Evolutionary conservation across 768 basidiomycete species (phyloP).

Genomic region (Podaxis sp.): DNA sequence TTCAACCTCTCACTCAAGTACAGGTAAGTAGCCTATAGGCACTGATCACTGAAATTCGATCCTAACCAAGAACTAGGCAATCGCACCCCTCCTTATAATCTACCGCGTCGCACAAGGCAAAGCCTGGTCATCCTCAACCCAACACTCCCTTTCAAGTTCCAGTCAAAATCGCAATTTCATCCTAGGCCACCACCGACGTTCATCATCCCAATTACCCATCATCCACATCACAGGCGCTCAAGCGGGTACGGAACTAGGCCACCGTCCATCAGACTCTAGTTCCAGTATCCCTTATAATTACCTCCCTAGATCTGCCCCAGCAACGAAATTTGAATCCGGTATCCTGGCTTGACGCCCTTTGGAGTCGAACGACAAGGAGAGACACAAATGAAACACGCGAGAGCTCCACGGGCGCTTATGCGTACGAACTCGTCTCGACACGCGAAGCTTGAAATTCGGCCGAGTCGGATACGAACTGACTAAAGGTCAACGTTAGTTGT

Average conservation of each 20-base stretch:
- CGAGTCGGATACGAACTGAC: neutral
- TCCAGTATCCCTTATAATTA: constrained; percentile 1
- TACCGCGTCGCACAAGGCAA: constrained; percentile 22
- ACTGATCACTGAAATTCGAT: neutral
- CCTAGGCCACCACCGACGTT: neutral
- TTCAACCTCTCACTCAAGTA: constrained; percentile 9
- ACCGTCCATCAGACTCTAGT: neutral
- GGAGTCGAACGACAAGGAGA: neutral
- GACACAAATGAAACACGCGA: too few relatives aligned
- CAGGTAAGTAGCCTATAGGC: neutral
- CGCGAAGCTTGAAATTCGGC: too few relatives aligned
- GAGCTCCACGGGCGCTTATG: neutral
- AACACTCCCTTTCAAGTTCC: neutral
- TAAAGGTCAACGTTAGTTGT: neutral
- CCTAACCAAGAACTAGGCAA: constrained; percentile 7
- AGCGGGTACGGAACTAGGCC: constrained; percentile 1
- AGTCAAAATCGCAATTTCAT: neutral
- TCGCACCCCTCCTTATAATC: constrained; percentile 22
- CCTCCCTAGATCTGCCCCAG: neutral
- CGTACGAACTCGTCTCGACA: neutral
- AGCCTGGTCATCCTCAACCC: constrained; percentile 13
- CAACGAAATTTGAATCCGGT: neutral
- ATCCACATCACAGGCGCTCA: neutral
- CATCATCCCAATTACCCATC: neutral
- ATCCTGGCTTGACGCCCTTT: neutral